A percentile compares a stretch with the other conserved stretches of the same genome.
Conservation (phyloP, 2,329 filamentous ascomycete species). For the Trichoderma sp. region DNA sequence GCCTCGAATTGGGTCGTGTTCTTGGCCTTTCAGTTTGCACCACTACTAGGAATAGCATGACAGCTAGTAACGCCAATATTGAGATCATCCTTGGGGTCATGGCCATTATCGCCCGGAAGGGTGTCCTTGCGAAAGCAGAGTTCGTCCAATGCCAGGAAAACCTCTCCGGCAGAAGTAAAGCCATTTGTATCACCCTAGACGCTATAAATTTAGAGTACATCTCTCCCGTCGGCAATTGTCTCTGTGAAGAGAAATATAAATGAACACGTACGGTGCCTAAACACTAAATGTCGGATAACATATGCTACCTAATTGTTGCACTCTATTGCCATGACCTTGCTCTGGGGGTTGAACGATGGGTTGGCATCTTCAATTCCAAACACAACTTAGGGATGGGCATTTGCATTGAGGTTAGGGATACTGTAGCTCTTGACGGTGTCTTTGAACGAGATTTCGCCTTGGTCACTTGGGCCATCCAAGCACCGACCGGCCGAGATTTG, state of each 20-base stretch:
- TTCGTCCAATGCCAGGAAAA: slow-evolving; percentile 52
- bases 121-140: slow-evolving; percentile 49
- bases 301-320: slow-evolving; percentile 19
- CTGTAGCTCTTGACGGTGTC: slow-evolving; percentile 7
- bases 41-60: slow-evolving; percentile 52
- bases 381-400: slow-evolving; percentile 12
- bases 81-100: slow-evolving; percentile 54
- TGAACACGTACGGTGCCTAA: not conserved
- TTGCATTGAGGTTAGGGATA: slow-evolving; percentile 16
- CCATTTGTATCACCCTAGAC: slow-evolving; percentile 62
- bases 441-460: slow-evolving; percentile 13
- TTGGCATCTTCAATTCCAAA: slow-evolving; percentile 1
- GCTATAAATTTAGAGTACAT: slow-evolving; percentile 42
- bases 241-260: not conserved
- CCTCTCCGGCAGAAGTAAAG: slow-evolving; percentile 50
- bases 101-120: slow-evolving; percentile 53
- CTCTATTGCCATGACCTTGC: slow-evolving; percentile 10
- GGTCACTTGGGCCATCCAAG: slow-evolving; percentile 14
- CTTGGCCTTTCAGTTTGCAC: slow-evolving; percentile 53
- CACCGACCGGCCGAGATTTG: not conserved
- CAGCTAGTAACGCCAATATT: slow-evolving; percentile 57
- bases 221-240: not conserved
- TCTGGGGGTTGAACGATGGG: not conserved
- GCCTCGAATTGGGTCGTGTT: slow-evolving; percentile 48
- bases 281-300: not conserved